Evolutionary conservation across 352 stramenopile species (phyloP), one percentile per base, ranked within the genome.

Genomic region (Peronospora destructor): DNA sequence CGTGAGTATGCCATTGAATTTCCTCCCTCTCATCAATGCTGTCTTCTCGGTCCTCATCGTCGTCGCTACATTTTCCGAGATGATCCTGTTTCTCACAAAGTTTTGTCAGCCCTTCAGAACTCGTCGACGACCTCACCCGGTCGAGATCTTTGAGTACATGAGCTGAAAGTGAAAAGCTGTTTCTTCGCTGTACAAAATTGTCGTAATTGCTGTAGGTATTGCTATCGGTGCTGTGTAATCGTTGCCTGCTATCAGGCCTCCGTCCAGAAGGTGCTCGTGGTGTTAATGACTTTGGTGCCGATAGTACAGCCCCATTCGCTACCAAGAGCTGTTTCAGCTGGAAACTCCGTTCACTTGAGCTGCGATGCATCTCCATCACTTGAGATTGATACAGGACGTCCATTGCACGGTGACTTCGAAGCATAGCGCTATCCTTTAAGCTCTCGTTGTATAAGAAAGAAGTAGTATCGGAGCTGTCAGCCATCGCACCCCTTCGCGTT

Each of bases 151-250:
- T 69, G 28, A 84, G 43, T 1, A 61, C 65, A 38, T 70, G 62
- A 21, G 73, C 65, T 3, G 72, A 75, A 46, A 86, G 81, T 13
- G 71, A 76, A 39, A 84, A 86, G 36, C 75, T 86, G 43, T 66
- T 78, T n/a, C 75, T 70, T 33, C 72, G 59, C 17, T 84, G 47
- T 41, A 64, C 44, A 13, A 37, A 14, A 19, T 16, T 67, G 28
- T 81, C 52, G 9, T 49, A 60, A 30, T 48, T 43, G 7, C 16
- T 43, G 3, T 39, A 63, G 38, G 28, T 64, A 36, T 64, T 71
- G 23, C 11, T 47, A 13, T 68, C 42, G 10, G 37, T 39, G 14
- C 53, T 71, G 19, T 52, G 60, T 3, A 66, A 55, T 19, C 64
- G 48, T 14, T 66, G 56, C 30, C 61, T 59, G 11, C 55, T 53